Evolutionary conservation across 352 stramenopile species (phyloP), one percentile per base, ranked within the genome.

Genomic region (Plasmopara muralis): DNA sequence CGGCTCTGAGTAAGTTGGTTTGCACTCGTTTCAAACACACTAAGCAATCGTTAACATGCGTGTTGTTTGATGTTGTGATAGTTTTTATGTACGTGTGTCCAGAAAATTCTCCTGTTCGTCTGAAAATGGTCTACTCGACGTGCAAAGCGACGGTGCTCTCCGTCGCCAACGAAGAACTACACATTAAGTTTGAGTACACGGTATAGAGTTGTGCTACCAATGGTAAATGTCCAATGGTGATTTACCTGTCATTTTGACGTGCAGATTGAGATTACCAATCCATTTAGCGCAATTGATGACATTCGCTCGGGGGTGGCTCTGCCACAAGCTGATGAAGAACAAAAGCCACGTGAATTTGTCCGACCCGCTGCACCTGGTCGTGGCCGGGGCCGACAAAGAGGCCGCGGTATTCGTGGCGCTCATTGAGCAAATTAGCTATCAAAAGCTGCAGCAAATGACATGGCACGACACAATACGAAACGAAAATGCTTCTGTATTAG

Each of bases 61-160:
- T 7, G 25, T 38, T 6, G 1, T 5, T 25, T 47, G 41, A 43
- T 48, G 28, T 40, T 46, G 31, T 13, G 47, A 35, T 9, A 89
- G 83, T 95, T 34, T 94, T 96, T 52, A 69, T 95, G 57, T 96
- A 95, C 54, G 83, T 91, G 25, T 96, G 87, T 41, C 87, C 87
- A 0, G 87, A 96, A 56, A 82, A 93, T 15, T 73, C 83, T 0
- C 73, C 85, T 6, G 76, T 96, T 45, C 77, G 86, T 12, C 61
- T 87, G 42, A 96, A 95, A 69, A 96, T 96, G 87, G 85, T 89
- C 12, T 95, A 95, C 60, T 95, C 87, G 43, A 93, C 87, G 5
- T 86, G 77, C 50, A 95, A 95, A 50, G 85, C 86, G 15, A 92
- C 81, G 12, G 72, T 96, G 18, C 67, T 94, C 20, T 74, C 75